phyloP scores from a whole-genome alignment of 2,329 filamentous ascomycete species.

The Aureobasidium subglaciale region DNA sequence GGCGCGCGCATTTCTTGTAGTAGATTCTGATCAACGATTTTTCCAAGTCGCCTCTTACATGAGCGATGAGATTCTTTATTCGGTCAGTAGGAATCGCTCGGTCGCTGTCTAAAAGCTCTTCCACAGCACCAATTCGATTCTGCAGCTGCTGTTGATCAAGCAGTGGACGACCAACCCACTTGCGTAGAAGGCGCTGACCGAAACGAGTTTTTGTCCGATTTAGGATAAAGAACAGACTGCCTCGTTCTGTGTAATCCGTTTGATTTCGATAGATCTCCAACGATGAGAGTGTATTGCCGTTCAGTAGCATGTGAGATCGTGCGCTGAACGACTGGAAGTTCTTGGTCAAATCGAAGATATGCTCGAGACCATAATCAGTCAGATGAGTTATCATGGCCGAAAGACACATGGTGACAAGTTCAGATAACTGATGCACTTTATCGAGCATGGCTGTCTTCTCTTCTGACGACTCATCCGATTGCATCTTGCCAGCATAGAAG shows the following conservation, averaged over 20 bases:
- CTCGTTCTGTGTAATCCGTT: conserved; percentile 76
- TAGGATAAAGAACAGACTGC: conserved; percentile 90
- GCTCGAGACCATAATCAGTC: conserved; percentile 83
- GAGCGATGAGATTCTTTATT: conserved; percentile 62
- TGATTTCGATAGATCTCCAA: conserved; percentile 94
- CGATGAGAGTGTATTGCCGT: conserved; percentile 88
- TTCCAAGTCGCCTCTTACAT: conserved; percentile 75
- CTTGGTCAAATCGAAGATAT: conserved; percentile 92
- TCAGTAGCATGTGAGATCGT: conserved; percentile 89
- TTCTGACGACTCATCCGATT: conserved; percentile 39
- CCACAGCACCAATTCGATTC: conserved; percentile 73
- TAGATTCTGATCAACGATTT: conserved; percentile 92
- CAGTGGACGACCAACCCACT: conserved; percentile 89
- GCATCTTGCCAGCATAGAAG: conserved; percentile 85
- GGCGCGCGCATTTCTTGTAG: conserved; percentile 88
- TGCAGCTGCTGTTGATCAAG: conserved; percentile 69
- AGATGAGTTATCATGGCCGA: conserved; percentile 95
- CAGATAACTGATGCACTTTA: conserved; percentile 76
- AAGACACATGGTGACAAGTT: conserved; percentile 81
- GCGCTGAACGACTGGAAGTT: conserved; percentile 96
- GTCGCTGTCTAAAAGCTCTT: conserved; percentile 69
- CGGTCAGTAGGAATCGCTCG: conserved; percentile 64
- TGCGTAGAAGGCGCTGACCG: conserved; percentile 77
- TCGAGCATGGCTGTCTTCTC: conserved; percentile 61
- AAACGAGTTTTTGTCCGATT: conserved; percentile 88